A percentile compares a stretch with the other conserved stretches of the same genome.
phyloP scores from a whole-genome alignment of 2,329 filamentous ascomycete species.

The Calonectria hawksworthii region DNA sequence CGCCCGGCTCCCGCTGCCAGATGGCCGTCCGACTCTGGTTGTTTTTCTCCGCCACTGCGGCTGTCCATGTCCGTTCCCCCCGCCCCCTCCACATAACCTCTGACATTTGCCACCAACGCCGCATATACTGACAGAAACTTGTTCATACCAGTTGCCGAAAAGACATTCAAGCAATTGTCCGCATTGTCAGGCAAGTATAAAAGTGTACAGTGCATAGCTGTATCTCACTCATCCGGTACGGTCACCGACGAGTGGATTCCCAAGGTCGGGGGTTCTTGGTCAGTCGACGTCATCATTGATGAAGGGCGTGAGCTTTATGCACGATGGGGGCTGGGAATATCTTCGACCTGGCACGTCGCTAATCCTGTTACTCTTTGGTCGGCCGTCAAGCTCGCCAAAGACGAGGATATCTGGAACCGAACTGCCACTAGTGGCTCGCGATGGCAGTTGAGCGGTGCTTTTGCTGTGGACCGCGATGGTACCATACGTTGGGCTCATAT shows the following conservation, averaged over 20 bases:
- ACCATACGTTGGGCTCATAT: conserved; percentile 50
- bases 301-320: conserved; percentile 71
- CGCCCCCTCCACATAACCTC: not conserved
- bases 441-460: conserved; percentile 79
- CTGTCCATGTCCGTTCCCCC: conserved; percentile 73
- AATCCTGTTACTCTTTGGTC: conserved; percentile 70
- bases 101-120: too few species aligned
- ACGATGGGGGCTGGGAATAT: conserved; percentile 75
- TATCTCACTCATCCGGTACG: conserved; percentile 70
- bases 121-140: not conserved
- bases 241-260: conserved; percentile 71
- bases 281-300: conserved; percentile 73
- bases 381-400: conserved; percentile 69
- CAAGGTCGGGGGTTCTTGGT: conserved; percentile 68
- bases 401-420: conserved; percentile 76
- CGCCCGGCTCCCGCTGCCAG: conserved; percentile 65
- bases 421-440: conserved; percentile 75
- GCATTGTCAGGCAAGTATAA: conserved; percentile 64
- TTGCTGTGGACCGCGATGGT: conserved; percentile 59
- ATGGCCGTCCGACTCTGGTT: conserved; percentile 70
- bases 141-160: conserved; percentile 71
- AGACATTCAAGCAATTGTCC: conserved; percentile 71
- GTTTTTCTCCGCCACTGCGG: conserved; percentile 81
- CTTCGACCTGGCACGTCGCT: conserved; percentile 73
- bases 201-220: conserved; percentile 69